Percentiles rank a stretch among this genome's conserved stretches.
phyloP scores from a whole-genome alignment of 2,329 filamentous ascomycete genomes.

The Verruconis gallopava region DNA sequence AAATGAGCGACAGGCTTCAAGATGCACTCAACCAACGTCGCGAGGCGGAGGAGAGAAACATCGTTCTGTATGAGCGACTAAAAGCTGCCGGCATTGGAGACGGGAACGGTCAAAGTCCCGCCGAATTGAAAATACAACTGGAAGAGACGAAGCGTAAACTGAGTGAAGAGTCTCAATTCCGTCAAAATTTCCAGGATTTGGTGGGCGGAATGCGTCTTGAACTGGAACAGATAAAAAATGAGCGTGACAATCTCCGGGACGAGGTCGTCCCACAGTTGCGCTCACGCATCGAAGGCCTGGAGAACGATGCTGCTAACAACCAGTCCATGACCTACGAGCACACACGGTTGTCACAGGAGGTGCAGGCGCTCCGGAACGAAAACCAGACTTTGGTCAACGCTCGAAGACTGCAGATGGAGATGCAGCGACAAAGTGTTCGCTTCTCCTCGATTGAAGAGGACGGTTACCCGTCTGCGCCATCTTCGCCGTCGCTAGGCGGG shows the following conservation, averaged over 20 bases:
- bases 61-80: conserved; percentile 66
- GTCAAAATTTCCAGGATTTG: conserved; percentile 88
- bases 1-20: conserved; percentile 74
- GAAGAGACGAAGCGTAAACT: conserved; percentile 75
- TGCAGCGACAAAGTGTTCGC: conserved; percentile 30
- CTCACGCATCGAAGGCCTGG: conserved; percentile 64
- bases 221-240: conserved; percentile 67
- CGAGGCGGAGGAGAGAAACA: conserved; percentile 71
- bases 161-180: conserved; percentile 71
- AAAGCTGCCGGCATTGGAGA: conserved; percentile 24
- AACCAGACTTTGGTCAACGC: conserved; percentile 44
- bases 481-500: conserved; percentile 28
- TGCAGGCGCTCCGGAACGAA: conserved; percentile 55
- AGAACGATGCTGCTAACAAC: conserved; percentile 58
- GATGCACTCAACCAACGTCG: conserved; percentile 69
- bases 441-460: conserved; percentile 53
- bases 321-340: conserved; percentile 67
- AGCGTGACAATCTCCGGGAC: conserved; percentile 83
- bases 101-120: conserved; percentile 39
- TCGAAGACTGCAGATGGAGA: conserved; percentile 35
- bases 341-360: conserved; percentile 75
- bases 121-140: conserved; percentile 65
- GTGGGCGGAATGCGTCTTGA: conserved; percentile 73
- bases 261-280: conserved; percentile 71
- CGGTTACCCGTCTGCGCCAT: conserved; percentile 22